Percentiles rank a stretch among this genome's conserved stretches.
Conservation (phyloP, 2,329 filamentous ascomycete species). For the Trichoderma sp. region DNA sequence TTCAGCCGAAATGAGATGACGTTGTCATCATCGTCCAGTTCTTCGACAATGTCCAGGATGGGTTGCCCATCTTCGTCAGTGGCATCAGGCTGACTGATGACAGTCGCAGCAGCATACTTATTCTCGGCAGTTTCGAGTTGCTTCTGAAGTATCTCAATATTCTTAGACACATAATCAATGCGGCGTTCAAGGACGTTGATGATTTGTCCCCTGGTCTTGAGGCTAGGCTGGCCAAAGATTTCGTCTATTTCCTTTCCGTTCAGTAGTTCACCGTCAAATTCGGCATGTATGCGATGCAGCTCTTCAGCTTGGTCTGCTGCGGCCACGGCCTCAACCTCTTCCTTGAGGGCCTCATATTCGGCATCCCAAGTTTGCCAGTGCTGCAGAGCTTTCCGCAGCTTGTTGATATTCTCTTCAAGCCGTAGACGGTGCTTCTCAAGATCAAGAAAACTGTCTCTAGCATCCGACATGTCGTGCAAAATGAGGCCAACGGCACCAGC, state of each 20-base stretch:
- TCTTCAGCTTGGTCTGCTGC: slow-evolving; percentile 45
- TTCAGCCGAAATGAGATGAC: slow-evolving; percentile 66
- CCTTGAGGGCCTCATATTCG: slow-evolving; percentile 86
- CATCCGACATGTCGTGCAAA: slow-evolving; percentile 37
- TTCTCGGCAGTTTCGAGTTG: slow-evolving; percentile 67
- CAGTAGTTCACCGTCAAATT: slow-evolving; percentile 62
- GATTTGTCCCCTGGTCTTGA: slow-evolving; percentile 43
- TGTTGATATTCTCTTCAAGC: slow-evolving; percentile 68
- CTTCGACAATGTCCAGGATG: slow-evolving; percentile 86
- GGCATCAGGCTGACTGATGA: slow-evolving; percentile 58
- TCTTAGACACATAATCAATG: slow-evolving; percentile 85
- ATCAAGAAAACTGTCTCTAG: slow-evolving; percentile 55
- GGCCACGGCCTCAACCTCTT: slow-evolving; percentile 64
- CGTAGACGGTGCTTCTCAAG: slow-evolving; percentile 72
- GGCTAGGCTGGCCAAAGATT: slow-evolving; percentile 36
- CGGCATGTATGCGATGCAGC: slow-evolving; percentile 54
- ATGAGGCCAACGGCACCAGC: neutral
- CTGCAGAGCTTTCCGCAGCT: slow-evolving; percentile 71
- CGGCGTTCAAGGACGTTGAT: slow-evolving; percentile 64
- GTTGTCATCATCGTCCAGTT: slow-evolving; percentile 87
- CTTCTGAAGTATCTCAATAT: slow-evolving; percentile 70
- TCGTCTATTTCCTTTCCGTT: slow-evolving; percentile 54
- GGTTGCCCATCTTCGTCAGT: slow-evolving; percentile 68
- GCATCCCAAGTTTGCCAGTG: slow-evolving; percentile 91
- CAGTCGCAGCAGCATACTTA: slow-evolving; percentile 62